Evolutionary conservation across 2,329 filamentous ascomycete genomes (phyloP).

Genomic region (Diaporthe longicolla): DNA sequence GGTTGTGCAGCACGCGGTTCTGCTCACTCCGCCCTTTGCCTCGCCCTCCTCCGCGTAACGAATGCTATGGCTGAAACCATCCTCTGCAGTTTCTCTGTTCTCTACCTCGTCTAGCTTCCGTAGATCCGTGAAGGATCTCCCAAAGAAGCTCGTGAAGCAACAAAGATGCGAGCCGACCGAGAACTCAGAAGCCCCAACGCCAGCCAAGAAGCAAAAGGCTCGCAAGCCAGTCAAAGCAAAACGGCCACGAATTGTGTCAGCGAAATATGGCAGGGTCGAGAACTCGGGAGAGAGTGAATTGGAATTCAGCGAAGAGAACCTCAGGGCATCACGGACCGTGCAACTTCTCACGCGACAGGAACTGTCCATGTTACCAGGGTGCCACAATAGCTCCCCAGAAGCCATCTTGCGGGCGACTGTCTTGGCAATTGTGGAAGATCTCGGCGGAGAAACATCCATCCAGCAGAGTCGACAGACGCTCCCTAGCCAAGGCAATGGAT

Average conservation of each 20-base stretch:
- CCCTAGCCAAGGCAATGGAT: background rate
- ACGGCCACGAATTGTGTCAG: background rate
- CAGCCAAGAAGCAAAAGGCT: background rate
- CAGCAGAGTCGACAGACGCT: background rate
- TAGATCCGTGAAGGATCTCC: fast-evolving
- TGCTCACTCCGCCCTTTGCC: background rate
- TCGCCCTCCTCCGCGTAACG: background rate
- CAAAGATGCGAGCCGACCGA: background rate
- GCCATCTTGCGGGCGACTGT: background rate
- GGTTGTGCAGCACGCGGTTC: background rate
- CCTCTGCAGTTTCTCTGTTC: background rate
- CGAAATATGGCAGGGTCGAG: background rate
- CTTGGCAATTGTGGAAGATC: background rate
- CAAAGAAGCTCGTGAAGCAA: background rate
- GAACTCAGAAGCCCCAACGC: background rate
- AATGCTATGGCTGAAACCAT: background rate
- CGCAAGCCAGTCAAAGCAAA: background rate
- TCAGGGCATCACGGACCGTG: background rate
- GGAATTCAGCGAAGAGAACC: background rate
- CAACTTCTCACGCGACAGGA: background rate
- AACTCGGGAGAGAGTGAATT: background rate
- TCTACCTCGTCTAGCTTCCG: background rate
- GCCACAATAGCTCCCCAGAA: fast-evolving
- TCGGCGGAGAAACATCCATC: background rate
- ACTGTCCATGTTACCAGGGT: background rate